Percentiles rank a stretch among this genome's conserved stretches.
Conservation (phyloP, 2,329 filamentous ascomycete species). For the Aspergillus pseudoviridinutans region DNA sequence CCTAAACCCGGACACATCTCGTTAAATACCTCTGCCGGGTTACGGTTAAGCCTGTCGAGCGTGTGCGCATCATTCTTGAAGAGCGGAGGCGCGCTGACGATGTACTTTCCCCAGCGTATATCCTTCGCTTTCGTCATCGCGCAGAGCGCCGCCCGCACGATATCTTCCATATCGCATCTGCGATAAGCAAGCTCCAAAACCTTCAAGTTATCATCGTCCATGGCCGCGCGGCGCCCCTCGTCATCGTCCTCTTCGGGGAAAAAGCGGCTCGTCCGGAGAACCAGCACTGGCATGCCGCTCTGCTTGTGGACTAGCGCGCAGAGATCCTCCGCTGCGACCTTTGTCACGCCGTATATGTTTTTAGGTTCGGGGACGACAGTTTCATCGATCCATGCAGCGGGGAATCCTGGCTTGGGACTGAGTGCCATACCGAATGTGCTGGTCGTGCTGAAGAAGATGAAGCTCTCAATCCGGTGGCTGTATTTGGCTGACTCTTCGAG, state of each 20-base stretch:
- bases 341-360: constrained; percentile 12
- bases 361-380: constrained; percentile 6
- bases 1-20: constrained; percentile 1
- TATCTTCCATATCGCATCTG: constrained; percentile 10
- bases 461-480: neutral
- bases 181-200: constrained; percentile 9
- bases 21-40: too few relatives aligned
- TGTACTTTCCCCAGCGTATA: too few relatives aligned
- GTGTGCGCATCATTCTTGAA: too few relatives aligned
- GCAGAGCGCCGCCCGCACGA: constrained; percentile 6
- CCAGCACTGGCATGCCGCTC: constrained; percentile 5
- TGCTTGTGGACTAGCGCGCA: constrained; percentile 6
- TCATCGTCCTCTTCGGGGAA: constrained; percentile 10
- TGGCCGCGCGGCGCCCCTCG: constrained; percentile 7
- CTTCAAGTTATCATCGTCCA: constrained; percentile 9
- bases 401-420: constrained; percentile 9
- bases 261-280: constrained; percentile 2
- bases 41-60: too few relatives aligned
- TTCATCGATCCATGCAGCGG: constrained; percentile 11
- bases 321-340: constrained; percentile 9
- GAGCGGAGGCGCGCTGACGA: too few relatives aligned
- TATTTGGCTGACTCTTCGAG: too few relatives aligned
- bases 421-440: constrained; percentile 9
- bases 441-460: constrained; percentile 10
- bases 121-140: neutral